Evolutionary conservation across 2,329 filamentous ascomycete species (phyloP).

Genomic region (Cercospora janseana): DNA sequence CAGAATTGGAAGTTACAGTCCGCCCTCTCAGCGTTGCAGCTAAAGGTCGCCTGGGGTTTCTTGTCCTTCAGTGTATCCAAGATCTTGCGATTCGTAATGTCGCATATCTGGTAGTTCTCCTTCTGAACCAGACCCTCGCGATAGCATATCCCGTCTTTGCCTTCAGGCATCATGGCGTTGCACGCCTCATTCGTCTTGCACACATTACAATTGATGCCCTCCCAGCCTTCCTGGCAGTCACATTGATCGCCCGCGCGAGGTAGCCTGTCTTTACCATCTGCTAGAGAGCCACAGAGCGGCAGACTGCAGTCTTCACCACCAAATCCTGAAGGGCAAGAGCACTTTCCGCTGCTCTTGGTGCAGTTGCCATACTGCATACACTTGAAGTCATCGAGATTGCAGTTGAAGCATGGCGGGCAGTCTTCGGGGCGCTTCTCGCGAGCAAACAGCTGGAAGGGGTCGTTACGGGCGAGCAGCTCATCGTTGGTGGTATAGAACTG

Average conservation of each 20-base stretch:
- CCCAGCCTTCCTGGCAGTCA: slow-evolving; percentile 89
- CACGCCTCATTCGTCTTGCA: slow-evolving; percentile 82
- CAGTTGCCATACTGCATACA: slow-evolving; percentile 90
- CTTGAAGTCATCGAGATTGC: slow-evolving; percentile 84
- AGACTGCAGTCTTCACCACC: slow-evolving; percentile 90
- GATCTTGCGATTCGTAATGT: slow-evolving; percentile 95
- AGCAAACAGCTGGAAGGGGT: slow-evolving; percentile 47
- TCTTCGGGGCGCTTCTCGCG: slow-evolving; percentile 70
- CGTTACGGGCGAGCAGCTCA: slow-evolving; percentile 28
- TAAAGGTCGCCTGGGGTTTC: slow-evolving; percentile 91
- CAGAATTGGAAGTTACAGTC: slow-evolving; percentile 98
- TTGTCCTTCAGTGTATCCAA: slow-evolving; percentile 78
- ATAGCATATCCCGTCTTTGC: slow-evolving; percentile 82
- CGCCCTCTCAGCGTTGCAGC: slow-evolving; percentile 70
- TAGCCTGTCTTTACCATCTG: slow-evolving; percentile 74
- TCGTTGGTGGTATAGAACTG: slow-evolving; percentile 34
- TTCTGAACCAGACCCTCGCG: slow-evolving; percentile 85
- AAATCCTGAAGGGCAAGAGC: slow-evolving; percentile 86
- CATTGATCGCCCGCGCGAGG: slow-evolving; percentile 71
- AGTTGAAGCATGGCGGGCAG: slow-evolving; percentile 95
- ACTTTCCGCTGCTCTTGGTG: slow-evolving; percentile 88
- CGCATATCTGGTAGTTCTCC: slow-evolving; percentile 96
- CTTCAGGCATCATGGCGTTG: slow-evolving; percentile 73
- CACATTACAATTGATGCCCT: slow-evolving; percentile 94
- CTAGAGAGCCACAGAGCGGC: slow-evolving; percentile 85